Evolutionary conservation across 805 yeast genomes (phyloP), one percentile per base, ranked within the genome.

Genomic region (Saturnispora sanitii): DNA sequence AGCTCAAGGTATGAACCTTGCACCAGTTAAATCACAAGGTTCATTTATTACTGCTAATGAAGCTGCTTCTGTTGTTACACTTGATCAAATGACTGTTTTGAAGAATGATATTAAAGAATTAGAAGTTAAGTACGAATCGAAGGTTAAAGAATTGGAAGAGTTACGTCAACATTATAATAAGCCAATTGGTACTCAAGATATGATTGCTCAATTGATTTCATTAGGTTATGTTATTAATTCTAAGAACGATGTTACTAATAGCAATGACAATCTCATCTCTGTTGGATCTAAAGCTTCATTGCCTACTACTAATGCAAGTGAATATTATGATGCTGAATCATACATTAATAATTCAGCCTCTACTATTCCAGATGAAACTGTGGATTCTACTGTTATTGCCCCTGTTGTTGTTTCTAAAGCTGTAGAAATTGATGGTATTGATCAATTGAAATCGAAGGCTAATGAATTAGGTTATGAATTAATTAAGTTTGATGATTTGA

Each of bases 401-500:
- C n/a, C n/a, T n/a, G n/a, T n/a, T n/a, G n/a, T n/a, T n/a, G n/a
- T n/a, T n/a, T n/a, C n/a, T n/a, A n/a, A n/a, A n/a, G n/a, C n/a
- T n/a, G n/a, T n/a, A n/a, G n/a, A n/a, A n/a, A n/a, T n/a, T n/a
- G n/a, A n/a, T n/a, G n/a, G n/a, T n/a, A n/a, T n/a, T n/a, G n/a
- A n/a, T 30, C 28, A 40, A 42, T 28, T 41, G 32, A 16, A 51
- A 54, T 34, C 72, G 72, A 2, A 17, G n/a, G 42, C 42, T 15
- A 25, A 39, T 18, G 41, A 40, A 12, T 33, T 47, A 7, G 59
- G 57, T 3, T 40, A 45, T 33, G 55, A 49, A 13, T 32, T 50
- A 7, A 26, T 53, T 9, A 41, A 45, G 11, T 26, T 30, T 3
- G 37, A 33, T 21, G 50, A 50, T 28, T 34, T 51, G 30, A 42